Percentiles rank a stretch among this genome's conserved stretches.
Evolutionary conservation across 805 yeast species (phyloP).

Genomic region (Starmerella roubikii): DNA sequence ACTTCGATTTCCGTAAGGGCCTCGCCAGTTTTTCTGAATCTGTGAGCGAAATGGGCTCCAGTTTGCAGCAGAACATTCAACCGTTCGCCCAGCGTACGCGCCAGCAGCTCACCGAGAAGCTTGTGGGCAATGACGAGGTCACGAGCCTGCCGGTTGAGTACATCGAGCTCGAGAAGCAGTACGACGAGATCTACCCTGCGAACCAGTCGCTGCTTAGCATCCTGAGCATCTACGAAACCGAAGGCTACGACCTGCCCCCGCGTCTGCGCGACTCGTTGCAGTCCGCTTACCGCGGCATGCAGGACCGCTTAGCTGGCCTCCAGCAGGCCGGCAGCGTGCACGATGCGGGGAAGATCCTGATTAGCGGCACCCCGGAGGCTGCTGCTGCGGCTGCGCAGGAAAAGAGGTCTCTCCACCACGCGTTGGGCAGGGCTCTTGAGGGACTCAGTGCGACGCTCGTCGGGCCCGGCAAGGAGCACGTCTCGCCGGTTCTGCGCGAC

Average conservation of each 20-base stretch:
- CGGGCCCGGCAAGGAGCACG: conserved; percentile 35
- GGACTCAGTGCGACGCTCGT: conserved; percentile 25
- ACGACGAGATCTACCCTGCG: conserved; percentile 58
- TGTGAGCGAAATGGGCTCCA: conserved; percentile 27
- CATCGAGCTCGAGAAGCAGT: conserved; percentile 54
- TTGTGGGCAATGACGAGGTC: conserved; percentile 70
- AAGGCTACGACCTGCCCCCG: conserved; percentile 73
- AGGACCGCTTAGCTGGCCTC: conserved; percentile 49
- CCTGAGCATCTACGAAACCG: conserved; percentile 51
- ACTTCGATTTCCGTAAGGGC: conserved; percentile 29
- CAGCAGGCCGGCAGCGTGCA: conserved; percentile 61
- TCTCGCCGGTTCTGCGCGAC: conserved; percentile 50
- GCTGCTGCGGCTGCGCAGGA: conserved; percentile 39
- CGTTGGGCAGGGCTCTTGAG: conserved; percentile 54
- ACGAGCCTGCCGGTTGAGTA: conserved; percentile 78
- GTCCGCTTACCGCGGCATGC: conserved; percentile 54
- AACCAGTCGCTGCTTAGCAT: conserved; percentile 45
- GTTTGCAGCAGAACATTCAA: conserved; percentile 33
- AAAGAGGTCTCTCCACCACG: conserved; percentile 75
- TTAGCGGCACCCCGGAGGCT: conserved; percentile 17
- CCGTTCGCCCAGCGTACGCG: conserved; percentile 73
- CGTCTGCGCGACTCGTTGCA: conserved; percentile 61
- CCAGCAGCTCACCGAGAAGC: conserved; percentile 61
- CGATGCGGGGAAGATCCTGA: conserved; percentile 67
- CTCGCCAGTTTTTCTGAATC: conserved; percentile 25